Percentiles rank a stretch among this genome's conserved stretches.
phyloP scores from a whole-genome alignment of 2,329 filamentous ascomycete genomes.

The Ustulina deusta region DNA sequence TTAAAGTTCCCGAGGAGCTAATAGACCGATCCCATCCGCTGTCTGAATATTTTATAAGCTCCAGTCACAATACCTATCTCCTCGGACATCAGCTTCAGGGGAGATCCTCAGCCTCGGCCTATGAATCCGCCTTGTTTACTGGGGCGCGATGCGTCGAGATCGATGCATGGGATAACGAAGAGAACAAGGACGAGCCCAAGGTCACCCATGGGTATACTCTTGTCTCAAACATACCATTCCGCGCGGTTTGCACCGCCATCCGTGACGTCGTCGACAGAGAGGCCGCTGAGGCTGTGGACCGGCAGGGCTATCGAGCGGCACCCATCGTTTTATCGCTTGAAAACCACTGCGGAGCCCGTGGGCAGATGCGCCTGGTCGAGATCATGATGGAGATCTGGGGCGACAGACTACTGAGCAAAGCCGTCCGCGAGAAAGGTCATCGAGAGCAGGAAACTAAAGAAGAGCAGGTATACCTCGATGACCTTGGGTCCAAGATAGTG shows the following conservation, averaged over 20 bases:
- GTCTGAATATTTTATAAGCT: slow-evolving; percentile 78
- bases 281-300: slow-evolving; percentile 56
- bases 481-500: slow-evolving; percentile 72
- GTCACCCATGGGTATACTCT: slow-evolving; percentile 78
- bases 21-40: slow-evolving; percentile 70
- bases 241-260: slow-evolving; percentile 73
- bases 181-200: slow-evolving; percentile 72
- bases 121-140: slow-evolving; percentile 70
- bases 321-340: slow-evolving; percentile 75
- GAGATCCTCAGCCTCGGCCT: slow-evolving; percentile 70
- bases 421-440: slow-evolving; percentile 67
- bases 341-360: slow-evolving; percentile 72
- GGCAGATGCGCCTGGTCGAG: slow-evolving; percentile 70
- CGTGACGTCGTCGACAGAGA: slow-evolving; percentile 72
- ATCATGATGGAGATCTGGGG: slow-evolving; percentile 76
- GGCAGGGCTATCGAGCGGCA: slow-evolving; percentile 58
- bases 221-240: slow-evolving; percentile 74
- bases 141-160: slow-evolving; percentile 79
- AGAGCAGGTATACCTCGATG: slow-evolving; percentile 67
- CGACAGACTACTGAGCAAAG: slow-evolving; percentile 68
- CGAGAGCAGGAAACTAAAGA: slow-evolving; percentile 63
- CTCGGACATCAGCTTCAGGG: slow-evolving; percentile 77
- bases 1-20: slow-evolving; percentile 65
- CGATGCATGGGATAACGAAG: slow-evolving; percentile 76
- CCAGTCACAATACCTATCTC: slow-evolving; percentile 79